Evolutionary conservation across 169 alveolate species (phyloP).

Genomic region (Eimeria necatrix): DNA sequence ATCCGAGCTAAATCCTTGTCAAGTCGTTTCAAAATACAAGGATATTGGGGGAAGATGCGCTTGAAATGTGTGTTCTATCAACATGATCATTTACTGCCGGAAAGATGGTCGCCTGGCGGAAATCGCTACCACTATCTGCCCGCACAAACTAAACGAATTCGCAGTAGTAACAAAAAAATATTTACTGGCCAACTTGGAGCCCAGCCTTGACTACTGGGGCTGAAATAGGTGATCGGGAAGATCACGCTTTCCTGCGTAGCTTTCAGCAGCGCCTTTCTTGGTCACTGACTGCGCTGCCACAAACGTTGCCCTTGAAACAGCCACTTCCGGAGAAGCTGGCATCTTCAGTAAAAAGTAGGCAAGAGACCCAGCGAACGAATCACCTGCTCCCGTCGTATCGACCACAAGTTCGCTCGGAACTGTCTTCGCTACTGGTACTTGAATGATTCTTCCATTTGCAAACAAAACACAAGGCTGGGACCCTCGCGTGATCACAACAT

Average conservation of each 20-base stretch:
- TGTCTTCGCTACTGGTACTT: constrained; percentile 58
- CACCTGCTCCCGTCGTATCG: constrained; percentile 85
- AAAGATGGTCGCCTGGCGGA: no score
- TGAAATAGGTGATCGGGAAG: constrained; percentile 53
- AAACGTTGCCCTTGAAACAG: constrained; percentile 66
- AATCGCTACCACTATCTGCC: no score
- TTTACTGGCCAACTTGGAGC: no score
- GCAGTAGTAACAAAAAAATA: no score
- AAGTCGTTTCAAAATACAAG: no score
- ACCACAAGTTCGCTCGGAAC: constrained; percentile 67
- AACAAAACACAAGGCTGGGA: constrained; percentile 51
- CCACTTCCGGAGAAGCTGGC: constrained; percentile 31
- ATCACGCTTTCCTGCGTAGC: constrained; percentile 67
- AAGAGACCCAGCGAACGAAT: constrained; percentile 81
- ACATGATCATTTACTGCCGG: no score
- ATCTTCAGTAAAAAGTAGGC: constrained; percentile 69
- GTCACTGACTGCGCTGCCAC: constrained; percentile 81
- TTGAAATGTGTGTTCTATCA: neutral
- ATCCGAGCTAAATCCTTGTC: no score
- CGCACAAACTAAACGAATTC: no score
- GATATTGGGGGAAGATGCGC: neutral
- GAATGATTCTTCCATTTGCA: constrained; percentile 16
- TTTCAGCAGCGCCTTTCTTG: constrained; percentile 77
- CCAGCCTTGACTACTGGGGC: neutral
- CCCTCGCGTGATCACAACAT: constrained; percentile 73